These are phyloP conservation scores for Babesia gibsoni DNA, from an alignment of 169 alveolate genomes.

Conservation along the genomic window DNA sequence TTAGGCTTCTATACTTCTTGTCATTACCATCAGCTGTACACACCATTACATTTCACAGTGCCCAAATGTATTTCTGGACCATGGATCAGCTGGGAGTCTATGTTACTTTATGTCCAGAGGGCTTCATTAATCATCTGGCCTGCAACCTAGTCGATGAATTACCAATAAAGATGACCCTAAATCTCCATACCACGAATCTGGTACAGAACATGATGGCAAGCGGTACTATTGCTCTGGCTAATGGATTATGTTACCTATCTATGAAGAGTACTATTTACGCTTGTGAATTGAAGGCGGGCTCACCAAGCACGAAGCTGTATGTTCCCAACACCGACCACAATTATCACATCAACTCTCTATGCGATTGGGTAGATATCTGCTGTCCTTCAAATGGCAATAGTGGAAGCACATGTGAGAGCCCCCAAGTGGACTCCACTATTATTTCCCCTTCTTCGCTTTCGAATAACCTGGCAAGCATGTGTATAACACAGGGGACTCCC, in stretches of 20 bases:
- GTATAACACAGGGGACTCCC: too few relatives aligned
- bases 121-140: conserved; percentile 34
- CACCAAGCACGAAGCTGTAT: neutral
- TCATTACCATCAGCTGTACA: conserved; percentile 30
- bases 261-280: conserved; percentile 7
- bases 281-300: neutral
- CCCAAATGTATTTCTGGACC: conserved; percentile 59
- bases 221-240: conserved; percentile 27
- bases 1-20: conserved; percentile 17
- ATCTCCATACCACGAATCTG: conserved; percentile 50
- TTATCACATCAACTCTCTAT: neutral
- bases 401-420: neutral
- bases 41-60: conserved; percentile 6
- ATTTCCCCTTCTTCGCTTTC: conserved; percentile 15
- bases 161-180: neutral
- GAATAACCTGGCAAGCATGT: neutral
- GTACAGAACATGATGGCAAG: conserved; percentile 24
- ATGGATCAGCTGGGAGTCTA: conserved; percentile 43
- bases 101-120: conserved; percentile 41
- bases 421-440: neutral
- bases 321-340: neutral
- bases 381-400: neutral
- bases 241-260: conserved; percentile 56
- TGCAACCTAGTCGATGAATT: neutral
- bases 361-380: neutral